Evolutionary conservation across 176 grass and related monocot species (phyloP).

Genomic region (Aechmea fasciata): DNA sequence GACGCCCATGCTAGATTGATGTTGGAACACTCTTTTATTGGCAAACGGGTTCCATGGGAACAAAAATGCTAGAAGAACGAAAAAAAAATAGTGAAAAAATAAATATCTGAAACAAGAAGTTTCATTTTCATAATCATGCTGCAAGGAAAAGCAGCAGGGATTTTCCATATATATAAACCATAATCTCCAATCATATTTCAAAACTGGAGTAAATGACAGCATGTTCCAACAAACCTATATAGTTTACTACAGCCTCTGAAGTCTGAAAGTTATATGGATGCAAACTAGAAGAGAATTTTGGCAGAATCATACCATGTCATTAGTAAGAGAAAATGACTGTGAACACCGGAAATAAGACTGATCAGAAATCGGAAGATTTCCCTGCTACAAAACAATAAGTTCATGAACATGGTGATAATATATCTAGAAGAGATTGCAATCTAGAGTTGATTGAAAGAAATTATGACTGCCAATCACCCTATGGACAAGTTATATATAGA

Average conservation of each 20-base stretch:
- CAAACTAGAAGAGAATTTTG: background rate
- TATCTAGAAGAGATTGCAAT: background rate
- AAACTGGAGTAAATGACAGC: slow-evolving; percentile 13
- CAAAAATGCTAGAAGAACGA: slow-evolving; percentile 32
- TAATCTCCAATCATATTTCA: background rate
- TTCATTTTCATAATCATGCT: slow-evolving; percentile 5
- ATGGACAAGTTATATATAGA: background rate
- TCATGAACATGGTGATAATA: background rate
- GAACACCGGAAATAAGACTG: slow-evolving; percentile 57
- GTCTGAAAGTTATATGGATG: too few species aligned
- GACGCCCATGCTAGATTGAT: slow-evolving; percentile 87
- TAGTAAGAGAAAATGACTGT: slow-evolving; percentile 21
- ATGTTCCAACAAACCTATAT: too few species aligned
- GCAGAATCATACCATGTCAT: slow-evolving; percentile 61
- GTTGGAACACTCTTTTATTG: slow-evolving; percentile 54
- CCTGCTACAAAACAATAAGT: slow-evolving; percentile 33
- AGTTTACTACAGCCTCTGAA: too few species aligned
- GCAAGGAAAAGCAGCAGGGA: background rate
- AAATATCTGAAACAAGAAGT: slow-evolving; percentile 3
- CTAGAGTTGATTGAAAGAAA: background rate
- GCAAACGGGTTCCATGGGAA: slow-evolving; percentile 25
- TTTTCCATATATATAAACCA: background rate
- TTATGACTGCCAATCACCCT: background rate
- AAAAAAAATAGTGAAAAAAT: slow-evolving; percentile 9
- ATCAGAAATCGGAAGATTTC: slow-evolving; percentile 30